These are phyloP conservation scores for Leishmania tarentolae DNA, from an alignment of 208 protist species.

Conservation along the genomic window DNA sequence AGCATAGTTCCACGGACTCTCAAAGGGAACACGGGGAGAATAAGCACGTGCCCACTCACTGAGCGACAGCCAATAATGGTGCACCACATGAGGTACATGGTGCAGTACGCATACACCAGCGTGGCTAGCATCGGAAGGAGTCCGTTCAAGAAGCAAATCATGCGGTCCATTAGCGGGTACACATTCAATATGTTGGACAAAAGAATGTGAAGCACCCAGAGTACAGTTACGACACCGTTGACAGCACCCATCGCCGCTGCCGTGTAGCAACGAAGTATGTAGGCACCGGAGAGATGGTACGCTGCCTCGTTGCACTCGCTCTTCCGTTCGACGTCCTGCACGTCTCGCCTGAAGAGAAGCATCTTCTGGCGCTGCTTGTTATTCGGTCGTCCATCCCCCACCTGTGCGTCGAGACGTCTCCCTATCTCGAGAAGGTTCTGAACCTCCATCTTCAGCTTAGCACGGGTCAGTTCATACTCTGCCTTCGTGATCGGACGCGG, in stretches of 20 bases:
- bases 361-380: conserved; percentile 57
- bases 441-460: conserved; percentile 69
- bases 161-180: conserved; percentile 72
- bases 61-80: conserved; percentile 87
- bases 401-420: conserved; percentile 54
- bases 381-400: conserved; percentile 22
- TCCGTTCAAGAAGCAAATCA: conserved; percentile 73
- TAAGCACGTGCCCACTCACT: conserved; percentile 68
- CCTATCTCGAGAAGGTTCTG: conserved; percentile 67
- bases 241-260: conserved; percentile 44
- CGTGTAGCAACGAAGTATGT: conserved; percentile 52
- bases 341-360: conserved; percentile 67
- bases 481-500: conserved; percentile 76
- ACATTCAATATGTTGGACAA: conserved; percentile 71
- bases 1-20: conserved; percentile 89
- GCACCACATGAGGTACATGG: conserved; percentile 92
- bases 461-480: conserved; percentile 71
- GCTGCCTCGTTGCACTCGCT: conserved; percentile 75
- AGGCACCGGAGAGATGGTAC: conserved; percentile 68
- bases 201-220: conserved; percentile 90
- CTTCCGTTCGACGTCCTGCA: conserved; percentile 75
- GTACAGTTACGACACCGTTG: conserved; percentile 52
- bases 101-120: conserved; percentile 79
- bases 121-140: conserved; percentile 86
- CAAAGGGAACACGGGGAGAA: conserved; percentile 79